phyloP scores from a whole-genome alignment of 2,329 filamentous ascomycete species.

The Trichoderma citrinoviride region DNA sequence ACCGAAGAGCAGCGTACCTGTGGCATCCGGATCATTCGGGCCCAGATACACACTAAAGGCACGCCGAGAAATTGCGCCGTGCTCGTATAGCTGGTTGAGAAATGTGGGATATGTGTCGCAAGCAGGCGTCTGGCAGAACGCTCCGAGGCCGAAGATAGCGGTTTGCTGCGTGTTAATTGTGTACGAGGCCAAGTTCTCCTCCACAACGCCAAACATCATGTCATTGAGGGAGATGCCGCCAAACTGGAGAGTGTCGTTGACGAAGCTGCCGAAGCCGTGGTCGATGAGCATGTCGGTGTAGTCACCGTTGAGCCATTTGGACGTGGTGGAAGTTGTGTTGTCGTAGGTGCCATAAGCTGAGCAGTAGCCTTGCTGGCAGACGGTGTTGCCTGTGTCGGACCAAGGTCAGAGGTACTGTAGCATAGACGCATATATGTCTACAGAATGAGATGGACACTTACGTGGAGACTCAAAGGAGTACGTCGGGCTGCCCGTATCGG shows the following conservation, averaged over 20 bases:
- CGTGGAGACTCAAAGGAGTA: slow-evolving; percentile 21
- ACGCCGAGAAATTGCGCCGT: slow-evolving; percentile 14
- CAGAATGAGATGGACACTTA: neutral
- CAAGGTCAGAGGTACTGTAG: neutral
- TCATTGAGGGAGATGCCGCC: slow-evolving; percentile 12
- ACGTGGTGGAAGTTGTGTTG: slow-evolving; percentile 22
- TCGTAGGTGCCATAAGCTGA: slow-evolving; percentile 19
- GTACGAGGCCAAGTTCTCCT: slow-evolving; percentile 6
- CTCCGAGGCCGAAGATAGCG: slow-evolving; percentile 22
- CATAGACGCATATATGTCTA: neutral
- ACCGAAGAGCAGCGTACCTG: slow-evolving; percentile 17
- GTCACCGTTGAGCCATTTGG: slow-evolving; percentile 1
- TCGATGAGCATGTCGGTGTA: slow-evolving; percentile 22
- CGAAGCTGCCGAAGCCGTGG: slow-evolving; percentile 18
- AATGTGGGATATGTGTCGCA: slow-evolving; percentile 19
- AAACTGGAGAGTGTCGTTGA: slow-evolving; percentile 21
- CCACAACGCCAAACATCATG: slow-evolving; percentile 21
- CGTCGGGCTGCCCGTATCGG: slow-evolving; percentile 23
- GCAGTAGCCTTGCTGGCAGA: slow-evolving; percentile 22
- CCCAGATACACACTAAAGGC: slow-evolving; percentile 23
- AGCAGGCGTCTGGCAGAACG: slow-evolving; percentile 9
- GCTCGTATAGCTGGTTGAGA: slow-evolving; percentile 19
- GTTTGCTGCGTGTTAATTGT: slow-evolving; percentile 13
- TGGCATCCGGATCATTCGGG: slow-evolving; percentile 11
- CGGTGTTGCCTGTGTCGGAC: slow-evolving; percentile 2